Percentiles rank a stretch among this genome's conserved stretches.
phyloP scores from a whole-genome alignment of 768 basidiomycete species.

The Scleroderma bovista region DNA sequence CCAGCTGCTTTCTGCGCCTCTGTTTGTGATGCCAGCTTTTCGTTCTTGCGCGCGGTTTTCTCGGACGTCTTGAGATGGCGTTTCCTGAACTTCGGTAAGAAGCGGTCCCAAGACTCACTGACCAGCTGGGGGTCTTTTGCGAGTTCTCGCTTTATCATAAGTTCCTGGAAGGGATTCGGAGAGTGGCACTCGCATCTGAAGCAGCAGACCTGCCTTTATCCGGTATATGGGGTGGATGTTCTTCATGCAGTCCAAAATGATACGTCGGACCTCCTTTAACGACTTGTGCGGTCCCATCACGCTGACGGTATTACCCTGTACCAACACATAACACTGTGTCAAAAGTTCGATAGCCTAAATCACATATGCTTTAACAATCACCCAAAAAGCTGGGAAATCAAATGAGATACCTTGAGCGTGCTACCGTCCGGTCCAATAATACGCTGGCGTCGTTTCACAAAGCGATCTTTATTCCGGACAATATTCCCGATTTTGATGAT shows the following conservation, averaged over 20 bases:
- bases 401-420: conserved; percentile 74
- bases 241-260: conserved; percentile 98
- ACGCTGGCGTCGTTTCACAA: conserved; percentile 91
- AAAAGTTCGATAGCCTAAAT: conserved; percentile 90
- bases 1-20: conserved; percentile 67
- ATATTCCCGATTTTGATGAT: conserved; percentile 97
- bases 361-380: conserved; percentile 3
- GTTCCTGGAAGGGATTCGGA: conserved; percentile 51
- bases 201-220: conserved; percentile 65
- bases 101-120: conserved; percentile 93
- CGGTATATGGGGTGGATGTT: conserved; percentile 99
- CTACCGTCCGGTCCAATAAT: conserved; percentile 98
- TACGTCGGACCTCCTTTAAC: conserved; percentile 92
- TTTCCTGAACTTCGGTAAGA: conserved; percentile 94
- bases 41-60: conserved; percentile 89
- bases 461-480: conserved; percentile 93
- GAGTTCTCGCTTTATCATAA: conserved; percentile 97
- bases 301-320: conserved; percentile 97
- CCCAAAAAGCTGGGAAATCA: neutral
- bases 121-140: conserved; percentile 97
- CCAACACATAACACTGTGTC: conserved; percentile 94
- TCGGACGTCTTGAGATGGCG: conserved; percentile 89
- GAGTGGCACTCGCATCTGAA: neutral
- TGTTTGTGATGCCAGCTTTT: conserved; percentile 51
- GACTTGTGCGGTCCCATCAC: conserved; percentile 97